These are phyloP conservation scores for Nakaseomyces delphensis DNA, from an alignment of 1,139 yeast genomes.

Conservation along the genomic window DNA sequence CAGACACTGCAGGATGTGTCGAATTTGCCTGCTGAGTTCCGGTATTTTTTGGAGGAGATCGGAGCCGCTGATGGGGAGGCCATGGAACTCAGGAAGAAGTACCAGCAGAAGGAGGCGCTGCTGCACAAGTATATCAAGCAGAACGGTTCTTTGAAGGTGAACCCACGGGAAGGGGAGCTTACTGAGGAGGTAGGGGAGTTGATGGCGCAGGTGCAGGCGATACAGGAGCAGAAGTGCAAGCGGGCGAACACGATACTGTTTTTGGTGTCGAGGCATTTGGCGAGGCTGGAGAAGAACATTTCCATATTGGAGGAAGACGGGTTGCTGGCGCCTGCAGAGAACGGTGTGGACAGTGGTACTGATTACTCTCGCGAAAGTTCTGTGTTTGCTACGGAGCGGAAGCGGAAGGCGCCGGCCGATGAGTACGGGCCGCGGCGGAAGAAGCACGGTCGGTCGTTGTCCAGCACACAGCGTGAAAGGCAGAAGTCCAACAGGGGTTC, in stretches of 20 bases:
- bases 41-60: conserved; percentile 71
- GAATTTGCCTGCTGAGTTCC: conserved; percentile 84
- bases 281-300: conserved; percentile 65
- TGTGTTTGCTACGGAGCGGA: conserved; percentile 17
- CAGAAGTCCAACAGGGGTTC: conserved; percentile 1
- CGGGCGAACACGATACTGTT: conserved; percentile 79
- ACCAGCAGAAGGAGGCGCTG: conserved; percentile 64
- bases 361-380: conserved; percentile 27
- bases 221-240: conserved; percentile 72
- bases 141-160: conserved; percentile 71
- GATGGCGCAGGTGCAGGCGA: conserved; percentile 46
- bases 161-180: conserved; percentile 72
- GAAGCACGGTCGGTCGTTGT: conserved; percentile 11
- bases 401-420: conserved; percentile 15
- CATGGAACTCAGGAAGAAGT: conserved; percentile 58
- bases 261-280: conserved; percentile 64
- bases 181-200: conserved; percentile 64
- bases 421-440: conserved; percentile 12
- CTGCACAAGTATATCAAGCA: conserved; percentile 76
- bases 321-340: conserved; percentile 50
- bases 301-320: conserved; percentile 74
- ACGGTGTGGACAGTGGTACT: conserved; percentile 28
- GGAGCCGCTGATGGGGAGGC: conserved; percentile 59
- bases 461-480: conserved; percentile 2
- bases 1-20: conserved; percentile 69